Evolutionary conservation across 148 eudicot genomes (phyloP).

Genomic region (Arbutus unedo): DNA sequence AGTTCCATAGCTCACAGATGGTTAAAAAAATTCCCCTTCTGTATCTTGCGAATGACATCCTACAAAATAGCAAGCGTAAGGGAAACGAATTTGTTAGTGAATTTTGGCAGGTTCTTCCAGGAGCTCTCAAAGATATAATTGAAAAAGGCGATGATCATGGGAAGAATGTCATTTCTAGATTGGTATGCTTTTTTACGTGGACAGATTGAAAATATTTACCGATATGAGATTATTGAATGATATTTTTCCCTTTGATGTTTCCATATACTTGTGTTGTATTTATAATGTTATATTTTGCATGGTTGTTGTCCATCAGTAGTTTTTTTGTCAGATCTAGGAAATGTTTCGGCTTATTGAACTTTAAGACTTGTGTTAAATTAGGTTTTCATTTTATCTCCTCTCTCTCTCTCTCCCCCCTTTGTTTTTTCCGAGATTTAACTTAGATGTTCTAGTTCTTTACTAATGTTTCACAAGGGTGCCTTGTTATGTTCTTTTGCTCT

Average conservation of each 20-base stretch:
- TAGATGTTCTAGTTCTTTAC: background rate
- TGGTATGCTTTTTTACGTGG: conserved; percentile 50
- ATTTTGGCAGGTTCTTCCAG: conserved; percentile 96
- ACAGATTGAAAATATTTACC: background rate
- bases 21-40: conserved; percentile 70
- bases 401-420: background rate
- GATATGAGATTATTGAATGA: background rate
- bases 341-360: background rate
- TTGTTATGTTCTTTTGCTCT: background rate
- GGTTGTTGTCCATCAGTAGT: conserved; percentile 1
- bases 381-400: background rate
- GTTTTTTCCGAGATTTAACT: background rate
- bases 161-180: conserved; percentile 68
- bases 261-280: background rate
- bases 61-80: conserved; percentile 93
- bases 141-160: conserved; percentile 72
- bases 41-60: conserved; percentile 88
- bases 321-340: background rate
- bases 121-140: conserved; percentile 68
- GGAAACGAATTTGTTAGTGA: conserved; percentile 91
- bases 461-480: conserved; percentile 3
- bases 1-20: conserved; percentile 64
- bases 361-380: background rate
- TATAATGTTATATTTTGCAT: background rate
- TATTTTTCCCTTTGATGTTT: background rate